Base-by-base conservation (phyloP, 1,139 yeast species). In the Kurtzmaniella quercitrusa region DNA sequence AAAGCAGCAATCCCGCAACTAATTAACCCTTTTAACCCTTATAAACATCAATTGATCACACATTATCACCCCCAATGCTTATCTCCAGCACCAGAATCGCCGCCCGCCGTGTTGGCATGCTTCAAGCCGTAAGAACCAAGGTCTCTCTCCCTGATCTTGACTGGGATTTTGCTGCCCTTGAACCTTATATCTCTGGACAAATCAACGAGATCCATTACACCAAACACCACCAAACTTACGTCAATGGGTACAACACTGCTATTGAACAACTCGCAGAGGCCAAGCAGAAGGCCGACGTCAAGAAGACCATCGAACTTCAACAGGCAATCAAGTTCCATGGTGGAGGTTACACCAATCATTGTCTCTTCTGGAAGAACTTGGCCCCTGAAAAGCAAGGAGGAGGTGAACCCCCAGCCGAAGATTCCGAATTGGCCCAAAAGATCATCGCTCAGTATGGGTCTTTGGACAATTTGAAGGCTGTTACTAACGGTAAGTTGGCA, bases 281-380 rank as follows among this genome's bases (percentile, higher is more conserved):
- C 45, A 54, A 61, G 47, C 54, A 59, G 38, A 63, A 65, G 43
- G 71, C 70, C 9, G 73, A 70, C 44, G 68, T 69, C 43, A 63
- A 62, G 50, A 60, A 62, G 46, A 61, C 68, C 47, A 58, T 69
- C 39, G 70, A 60, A 45, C 59, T 68, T 49, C 70, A 66, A 47
- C 66, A 68, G 48, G 58, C 59, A 46, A 67, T 70, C 60, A 69
- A 68, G 48, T 70, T 70, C 60, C 68, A 68, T 49, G 75, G 73
- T 43, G 75, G 75, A 41, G 75, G 76, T 29, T 68, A 69, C 59
- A 66, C 69, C 44, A 70, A 70, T 63, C 75, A 70, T 49, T 60
- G 65, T 43, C 62, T 69, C 48, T 70, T 70, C 61, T 70, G 75
- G 75, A 69, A 70, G 54, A 68, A 61, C 49, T 68, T 70, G 58